These are phyloP conservation scores for Hirsutella rhossiliensis DNA, from an alignment of 2,329 filamentous ascomycete species.

Conservation along the genomic window DNA sequence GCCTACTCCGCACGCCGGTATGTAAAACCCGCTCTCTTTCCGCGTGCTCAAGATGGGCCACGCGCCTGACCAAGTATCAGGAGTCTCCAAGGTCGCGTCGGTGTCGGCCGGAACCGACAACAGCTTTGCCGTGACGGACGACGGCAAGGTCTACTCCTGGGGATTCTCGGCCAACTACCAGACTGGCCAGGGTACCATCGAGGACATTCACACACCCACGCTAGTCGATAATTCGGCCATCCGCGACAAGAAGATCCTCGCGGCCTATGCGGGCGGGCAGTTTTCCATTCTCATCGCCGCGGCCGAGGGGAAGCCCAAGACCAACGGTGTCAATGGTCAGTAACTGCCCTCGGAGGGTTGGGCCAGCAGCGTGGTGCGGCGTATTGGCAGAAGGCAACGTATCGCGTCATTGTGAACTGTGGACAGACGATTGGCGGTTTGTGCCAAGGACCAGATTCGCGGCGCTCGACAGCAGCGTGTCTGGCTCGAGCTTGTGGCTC, in stretches of 20 bases:
- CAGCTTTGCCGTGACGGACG: conserved; percentile 56
- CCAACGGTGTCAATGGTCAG: conserved; percentile 15
- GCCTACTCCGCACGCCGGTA: conserved; percentile 30
- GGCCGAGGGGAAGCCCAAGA: conserved; percentile 15
- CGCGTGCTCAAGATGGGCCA: not conserved
- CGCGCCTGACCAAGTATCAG: conserved; percentile 9
- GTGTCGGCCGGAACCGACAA: conserved; percentile 61
- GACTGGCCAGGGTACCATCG: conserved; percentile 64
- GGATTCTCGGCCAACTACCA: conserved; percentile 73
- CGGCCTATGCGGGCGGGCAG: conserved; percentile 80
- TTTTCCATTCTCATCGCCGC: conserved; percentile 53
- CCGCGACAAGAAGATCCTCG: conserved; percentile 59
- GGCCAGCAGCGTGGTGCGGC: not conserved
- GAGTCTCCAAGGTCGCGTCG: conserved; percentile 36
- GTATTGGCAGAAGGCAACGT: not conserved
- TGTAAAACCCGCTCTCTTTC: conserved; percentile 8
- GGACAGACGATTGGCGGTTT: too few species aligned
- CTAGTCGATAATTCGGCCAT: conserved; percentile 77
- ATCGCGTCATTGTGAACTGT: too few species aligned
- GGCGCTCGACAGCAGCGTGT: too few species aligned
- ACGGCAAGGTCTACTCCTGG: conserved; percentile 67
- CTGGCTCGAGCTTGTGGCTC: too few species aligned
- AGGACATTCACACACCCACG: conserved; percentile 68
- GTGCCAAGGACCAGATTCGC: too few species aligned
- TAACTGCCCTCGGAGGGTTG: not conserved